phyloP scores from a whole-genome alignment of 768 basidiomycete species.

The Suillus bovinus region DNA sequence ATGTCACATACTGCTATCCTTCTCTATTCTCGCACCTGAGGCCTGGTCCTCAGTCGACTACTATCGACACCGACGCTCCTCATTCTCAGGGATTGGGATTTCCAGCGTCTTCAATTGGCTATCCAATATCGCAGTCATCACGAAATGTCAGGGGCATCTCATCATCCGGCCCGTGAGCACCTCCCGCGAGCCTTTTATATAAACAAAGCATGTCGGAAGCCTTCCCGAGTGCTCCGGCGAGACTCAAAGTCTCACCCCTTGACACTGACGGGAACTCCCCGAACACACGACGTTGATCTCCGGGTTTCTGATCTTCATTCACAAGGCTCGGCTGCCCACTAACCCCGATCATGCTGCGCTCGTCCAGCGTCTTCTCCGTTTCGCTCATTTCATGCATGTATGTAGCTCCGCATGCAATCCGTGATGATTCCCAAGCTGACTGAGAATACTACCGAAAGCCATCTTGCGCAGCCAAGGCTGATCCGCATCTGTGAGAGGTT shows the following conservation, averaged over 20 bases:
- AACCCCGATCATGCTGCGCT: constrained; percentile 2
- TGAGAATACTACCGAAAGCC: constrained; percentile 38
- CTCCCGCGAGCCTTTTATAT: constrained; percentile 60
- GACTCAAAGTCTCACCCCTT: constrained; percentile 45
- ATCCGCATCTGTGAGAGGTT: constrained; percentile 78
- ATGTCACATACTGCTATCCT: neutral
- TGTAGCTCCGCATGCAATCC: constrained; percentile 29
- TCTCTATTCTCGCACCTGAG: neutral
- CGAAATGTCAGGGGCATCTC: constrained; percentile 70
- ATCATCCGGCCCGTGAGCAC: constrained; percentile 64
- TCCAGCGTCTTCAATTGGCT: constrained; percentile 75
- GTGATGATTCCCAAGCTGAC: constrained; percentile 6
- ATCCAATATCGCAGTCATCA: constrained; percentile 80
- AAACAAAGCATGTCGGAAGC: constrained; percentile 78
- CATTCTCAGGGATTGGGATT: constrained; percentile 51
- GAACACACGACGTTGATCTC: constrained; percentile 87
- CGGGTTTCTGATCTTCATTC: constrained; percentile 11
- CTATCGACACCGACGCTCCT: constrained; percentile 57
- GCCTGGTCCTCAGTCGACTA: constrained; percentile 46
- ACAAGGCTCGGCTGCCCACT: constrained; percentile 14
- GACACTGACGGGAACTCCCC: constrained; percentile 78
- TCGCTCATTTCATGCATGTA: constrained; percentile 13
- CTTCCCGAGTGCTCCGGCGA: constrained; percentile 23
- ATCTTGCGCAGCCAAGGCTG: constrained; percentile 82
- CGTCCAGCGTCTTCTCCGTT: constrained; percentile 10